Evolutionary conservation across 176 grass and related monocot species (phyloP), one percentile per base, ranked within the genome.

Genomic region (Aegilops tauschii): DNA sequence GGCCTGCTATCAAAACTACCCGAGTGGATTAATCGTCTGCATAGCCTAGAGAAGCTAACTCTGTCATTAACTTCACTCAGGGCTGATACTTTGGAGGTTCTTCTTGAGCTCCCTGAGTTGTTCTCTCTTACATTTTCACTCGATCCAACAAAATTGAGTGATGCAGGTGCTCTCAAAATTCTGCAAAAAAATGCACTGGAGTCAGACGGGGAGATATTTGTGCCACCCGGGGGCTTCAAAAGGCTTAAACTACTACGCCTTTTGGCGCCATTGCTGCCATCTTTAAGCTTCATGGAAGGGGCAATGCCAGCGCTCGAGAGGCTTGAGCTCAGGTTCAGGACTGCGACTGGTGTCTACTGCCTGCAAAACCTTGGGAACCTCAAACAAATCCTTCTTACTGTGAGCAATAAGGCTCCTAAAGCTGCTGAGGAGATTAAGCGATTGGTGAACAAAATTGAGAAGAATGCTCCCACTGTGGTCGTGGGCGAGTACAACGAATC

Each of bases 41-140:
- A 88, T 21, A 79, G 14, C 65, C 74, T 88, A 35, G 81, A 84
- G 81, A 88, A 73, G 16, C 29, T 88, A 5, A 84, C 81, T 2
- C 1, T 84, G 9, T 84, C 87, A 0, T 16, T 84, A 21, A 88
- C 81, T 39, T 62, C 87, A 73, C 81, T 84, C 21, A 71, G 3
- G 0, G 34, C 34, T 3, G 1, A 28, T 2, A 17, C 20, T 27
- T 12, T 88, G 14, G 0, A 0, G 0, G 5, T 47, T 37, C 74
- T 88, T 12, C 1, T 0, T 18, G 0, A 17, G 6, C 49, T 88
- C 0, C 86, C 78, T 20, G 56, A 73, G 30, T 21, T 87, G 13
- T 39, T 39, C 37, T 39, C 37, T 8, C 37, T 39, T 39, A 39
- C 37, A 39, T 39, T 39, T 39, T 39, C 74, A 37, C 20, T 84